Base-by-base conservation (phyloP, 805 yeast species). In the Candida berthetii region DNA sequence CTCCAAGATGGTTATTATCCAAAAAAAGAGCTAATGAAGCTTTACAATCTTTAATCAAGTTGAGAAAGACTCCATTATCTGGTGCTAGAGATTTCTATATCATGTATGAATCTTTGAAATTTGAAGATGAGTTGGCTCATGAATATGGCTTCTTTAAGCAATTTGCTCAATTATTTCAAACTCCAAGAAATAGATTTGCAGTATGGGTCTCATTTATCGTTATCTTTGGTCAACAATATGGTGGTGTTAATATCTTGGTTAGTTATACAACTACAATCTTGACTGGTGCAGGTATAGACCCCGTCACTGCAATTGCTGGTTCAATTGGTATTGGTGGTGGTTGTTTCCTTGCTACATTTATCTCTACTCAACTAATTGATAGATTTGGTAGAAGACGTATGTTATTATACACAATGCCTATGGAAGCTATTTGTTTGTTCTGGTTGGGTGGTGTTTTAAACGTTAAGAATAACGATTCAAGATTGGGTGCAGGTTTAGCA, bases 51-150 rank as follows among this genome's bases (percentile, higher is more conserved):
- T 66, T 82, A 48, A 45, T 52, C 22, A 51, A 56, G 24, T 67
- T 80, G 44, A 66, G 87, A 47, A 53, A 58, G 39, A 64, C 66
- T 31, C 64, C 65, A 35, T 53, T 80, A 10, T 68, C 73, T 38
- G 86, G 86, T 24, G 85, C 87, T 0, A 72, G 84, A 47, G 87
- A 81, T 53, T 67, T 77, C 42, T 80, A 74, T 60, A 73, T 79
- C 59, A 76, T 78, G 58, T 64, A 72, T 45, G 72, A 75, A 14
- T 68, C 78, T 45, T 60, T 75, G 49, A 60, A 62, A 43, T 73
- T 70, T 54, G 76, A 72, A 52, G 65, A 68, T 36, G 60, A 74
- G 16, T 69, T 72, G 48, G 63, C 48, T 44, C 60, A 65, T 41
- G 54, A 51, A 31, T 45, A 62, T 19, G 57, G 79, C 42, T 53